Conservation (phyloP, 805 yeast species). For the Candida palmyrensis region DNA sequence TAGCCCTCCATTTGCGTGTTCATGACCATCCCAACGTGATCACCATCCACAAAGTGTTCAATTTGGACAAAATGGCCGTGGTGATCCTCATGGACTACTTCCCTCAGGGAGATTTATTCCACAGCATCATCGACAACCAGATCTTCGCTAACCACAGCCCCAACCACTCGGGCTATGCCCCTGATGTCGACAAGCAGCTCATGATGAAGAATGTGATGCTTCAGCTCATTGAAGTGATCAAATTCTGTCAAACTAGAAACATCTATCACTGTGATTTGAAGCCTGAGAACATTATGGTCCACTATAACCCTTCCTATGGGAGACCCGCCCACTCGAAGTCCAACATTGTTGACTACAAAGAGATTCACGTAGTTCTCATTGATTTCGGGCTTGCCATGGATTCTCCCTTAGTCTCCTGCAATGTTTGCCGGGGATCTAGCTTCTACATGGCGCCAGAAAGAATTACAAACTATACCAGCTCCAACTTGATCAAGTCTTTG, state of each 20-base stretch:
- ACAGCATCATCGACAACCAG: conserved; percentile 73
- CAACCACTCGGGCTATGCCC: conserved; percentile 19
- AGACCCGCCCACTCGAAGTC: conserved; percentile 10
- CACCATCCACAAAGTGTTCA: conserved; percentile 68
- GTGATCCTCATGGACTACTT: conserved; percentile 84
- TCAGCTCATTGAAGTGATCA: conserved; percentile 34
- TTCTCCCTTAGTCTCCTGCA: conserved; percentile 51
- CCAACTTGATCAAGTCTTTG: conserved; percentile 18
- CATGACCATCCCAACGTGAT: conserved; percentile 77
- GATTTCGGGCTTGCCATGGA: conserved; percentile 89
- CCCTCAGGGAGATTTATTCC: conserved; percentile 81
- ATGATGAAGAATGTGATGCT: conserved; percentile 40
- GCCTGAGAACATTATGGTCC: conserved; percentile 38
- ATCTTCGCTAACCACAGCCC: conserved; percentile 51
- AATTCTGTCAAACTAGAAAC: conserved; percentile 24
- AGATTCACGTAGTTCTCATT: conserved; percentile 55
- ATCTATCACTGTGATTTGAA: conserved; percentile 40
- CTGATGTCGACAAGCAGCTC: conserved; percentile 38
- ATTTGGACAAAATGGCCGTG: conserved; percentile 46
- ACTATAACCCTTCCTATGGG: conserved; percentile 21
- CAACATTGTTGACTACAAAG: conserved; percentile 37
- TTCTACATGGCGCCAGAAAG: conserved; percentile 95
- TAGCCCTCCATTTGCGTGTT: conserved; percentile 66
- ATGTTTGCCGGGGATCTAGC: conserved; percentile 78
- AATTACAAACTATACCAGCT: conserved; percentile 40